Evolutionary conservation across 768 basidiomycete genomes (phyloP), one percentile per base, ranked within the genome.

Genomic region (Trametes coccinea): DNA sequence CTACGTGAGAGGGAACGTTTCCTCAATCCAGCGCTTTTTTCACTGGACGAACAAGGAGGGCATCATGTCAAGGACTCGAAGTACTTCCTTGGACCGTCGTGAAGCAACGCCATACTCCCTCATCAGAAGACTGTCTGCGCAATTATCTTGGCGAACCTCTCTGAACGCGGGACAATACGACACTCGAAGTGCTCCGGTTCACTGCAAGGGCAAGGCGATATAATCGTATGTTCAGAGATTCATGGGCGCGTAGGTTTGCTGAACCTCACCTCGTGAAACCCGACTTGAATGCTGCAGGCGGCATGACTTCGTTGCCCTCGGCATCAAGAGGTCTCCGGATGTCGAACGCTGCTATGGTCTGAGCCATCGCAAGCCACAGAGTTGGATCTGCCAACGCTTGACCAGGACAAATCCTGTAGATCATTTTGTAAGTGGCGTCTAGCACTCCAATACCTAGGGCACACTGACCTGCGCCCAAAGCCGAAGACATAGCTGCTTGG

Each of bases 351-450:
- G 54, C 43, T 16, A 82, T 64, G 16, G 84, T 73, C 56, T 72
- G 75, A 0, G 80, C 77, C 13, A 77, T 75, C 49, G 79, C 76
- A 33, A 78, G 65, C 79, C 79, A 85, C 17, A 80, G 69, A 50
- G 72, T 77, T 4, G 73, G 63, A 53, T 83, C 79, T 2, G 80
- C 84, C 48, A 85, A 78, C 64, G 80, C 74, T 40, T 79, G 74
- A 8, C 85, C 84, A 8, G 84, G 82, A 63, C 84, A 86, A 51
- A 79, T 77, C 60, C 82, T 47, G 37, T 2, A 4, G 34, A 37
- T 22, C 22, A 22, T 22, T 6, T 37, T 37, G 34, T 11, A 37
- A 11, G 34, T 37, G 34, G 11, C 5, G 5, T 37, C 34, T 11
- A 22, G 22, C 22, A 22, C 22, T 22, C 22, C 22, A 22, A 22